Base-by-base conservation (phyloP, 1,139 yeast species). In the Arxiozyma heterogenica region DNA sequence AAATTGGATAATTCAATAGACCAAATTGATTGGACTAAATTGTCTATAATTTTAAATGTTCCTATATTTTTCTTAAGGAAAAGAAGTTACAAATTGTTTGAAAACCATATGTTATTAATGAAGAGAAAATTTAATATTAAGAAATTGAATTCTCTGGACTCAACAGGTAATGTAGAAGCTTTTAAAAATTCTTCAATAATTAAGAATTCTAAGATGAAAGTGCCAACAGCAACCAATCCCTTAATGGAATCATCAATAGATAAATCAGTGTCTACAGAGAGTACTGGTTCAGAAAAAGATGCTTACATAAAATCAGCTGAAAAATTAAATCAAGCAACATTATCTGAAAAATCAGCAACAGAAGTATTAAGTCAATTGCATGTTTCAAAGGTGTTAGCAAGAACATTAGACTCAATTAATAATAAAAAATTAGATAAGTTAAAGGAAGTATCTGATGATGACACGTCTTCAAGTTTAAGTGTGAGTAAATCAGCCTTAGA, bases 401-500 rank as follows among this genome's bases (percentile, higher is more conserved):
- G n/a, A 12, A 15, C n/a, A 34, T 15, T 34, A 15, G 11, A 12
- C 15, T 34, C 39, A 11, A 34, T n/a, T 15, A 34, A 34, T 15
- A 34, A 34, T 11, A 34, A 44, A 44, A 5, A 22, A 27, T 27
- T 44, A 21, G 41, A 52, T 20, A 22, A 21, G 6, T 23, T 23
- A 12, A 39, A 48, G 27, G 58, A 54, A 4, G 57, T 55, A 9
- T 56, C 61, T 11, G 61, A 59, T 39, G 57, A 58, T 50, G 66
- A 65, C 23, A 53, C 60, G 11, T 59, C 64, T 12, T 66, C 70
- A 1, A 67, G 59, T 51, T 62, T 69, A 39, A 74, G 78, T 54
- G 66, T 75, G 7, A 71, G 75, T 52, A 73, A 73, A 54, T 75
- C 78, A 1, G 79, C 78, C 1, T 59, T 75, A 41, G 79, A 75